A percentile compares a stretch with the other conserved stretches of the same genome.
phyloP scores from a whole-genome alignment of 2,329 filamentous ascomycete genomes.

The Diaporthe capsici region DNA sequence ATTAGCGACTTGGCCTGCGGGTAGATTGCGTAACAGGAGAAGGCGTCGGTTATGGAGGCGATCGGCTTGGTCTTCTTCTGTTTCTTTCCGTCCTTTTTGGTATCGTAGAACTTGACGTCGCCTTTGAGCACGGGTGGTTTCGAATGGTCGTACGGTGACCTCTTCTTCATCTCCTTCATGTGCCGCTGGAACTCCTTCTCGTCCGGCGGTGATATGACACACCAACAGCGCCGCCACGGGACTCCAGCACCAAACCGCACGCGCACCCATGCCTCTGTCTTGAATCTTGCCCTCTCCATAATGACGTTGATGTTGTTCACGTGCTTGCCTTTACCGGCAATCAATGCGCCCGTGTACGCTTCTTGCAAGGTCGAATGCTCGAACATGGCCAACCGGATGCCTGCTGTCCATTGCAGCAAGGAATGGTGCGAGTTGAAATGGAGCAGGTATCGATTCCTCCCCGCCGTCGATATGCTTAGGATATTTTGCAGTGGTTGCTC shows the following conservation, averaged over 20 bases:
- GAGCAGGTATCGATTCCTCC: constrained; percentile 93
- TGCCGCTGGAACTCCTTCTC: constrained; percentile 91
- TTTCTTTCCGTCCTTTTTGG: constrained; percentile 80
- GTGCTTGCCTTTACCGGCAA: constrained; percentile 91
- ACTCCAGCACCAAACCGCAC: constrained; percentile 96
- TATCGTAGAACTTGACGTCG: constrained; percentile 95
- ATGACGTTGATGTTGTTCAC: constrained; percentile 93
- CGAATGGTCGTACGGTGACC: constrained; percentile 84
- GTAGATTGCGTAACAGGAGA: constrained; percentile 94
- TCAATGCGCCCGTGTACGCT: constrained; percentile 94
- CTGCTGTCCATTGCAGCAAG: constrained; percentile 94
- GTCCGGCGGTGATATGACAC: constrained; percentile 90
- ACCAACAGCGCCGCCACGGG: constrained; percentile 97
- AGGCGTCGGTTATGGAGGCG: constrained; percentile 91
- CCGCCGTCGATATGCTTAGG: constrained; percentile 94
- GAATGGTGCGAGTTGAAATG: constrained; percentile 97
- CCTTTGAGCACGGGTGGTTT: constrained; percentile 80
- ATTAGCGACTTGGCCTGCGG: constrained; percentile 94
- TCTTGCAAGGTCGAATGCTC: constrained; percentile 95
- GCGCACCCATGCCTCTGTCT: constrained; percentile 92
- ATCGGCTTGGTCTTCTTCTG: constrained; percentile 90
- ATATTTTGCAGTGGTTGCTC: constrained; percentile 93
- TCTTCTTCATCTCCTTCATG: constrained; percentile 86
- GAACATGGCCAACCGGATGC: constrained; percentile 93
- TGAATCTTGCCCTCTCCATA: constrained; percentile 83